phyloP scores from a whole-genome alignment of 306 rosid genomes.

The Acacia melanoxylon region DNA sequence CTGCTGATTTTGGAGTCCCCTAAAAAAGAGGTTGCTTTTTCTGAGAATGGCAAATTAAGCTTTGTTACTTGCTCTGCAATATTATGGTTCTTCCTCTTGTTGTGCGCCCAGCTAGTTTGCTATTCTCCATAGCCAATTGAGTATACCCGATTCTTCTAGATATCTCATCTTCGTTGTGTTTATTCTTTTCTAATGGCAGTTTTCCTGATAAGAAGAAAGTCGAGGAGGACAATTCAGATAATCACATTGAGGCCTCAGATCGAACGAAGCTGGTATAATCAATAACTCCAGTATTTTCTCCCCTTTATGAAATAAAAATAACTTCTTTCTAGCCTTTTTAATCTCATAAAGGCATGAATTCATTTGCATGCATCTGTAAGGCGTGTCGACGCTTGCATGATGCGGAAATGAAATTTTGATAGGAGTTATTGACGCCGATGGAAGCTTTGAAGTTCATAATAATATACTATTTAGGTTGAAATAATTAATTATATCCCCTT shows the following conservation, averaged over 20 bases:
- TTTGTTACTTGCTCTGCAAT: slow-evolving; percentile 23
- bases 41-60: slow-evolving; percentile 34
- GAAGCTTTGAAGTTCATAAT: neutral
- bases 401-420: neutral
- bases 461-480: neutral
- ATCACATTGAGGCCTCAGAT: slow-evolving; percentile 47
- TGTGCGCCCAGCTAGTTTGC: slow-evolving; percentile 29
- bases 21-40: slow-evolving; percentile 15
- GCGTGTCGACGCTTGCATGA: neutral
- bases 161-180: slow-evolving; percentile 23
- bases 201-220: slow-evolving; percentile 66
- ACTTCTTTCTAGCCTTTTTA: slow-evolving; percentile 1
- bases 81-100: slow-evolving; percentile 11
- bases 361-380: slow-evolving; percentile 11
- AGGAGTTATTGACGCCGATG: slow-evolving; percentile 13
- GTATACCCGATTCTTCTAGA: slow-evolving; percentile 8
- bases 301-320: neutral
- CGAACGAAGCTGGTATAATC: slow-evolving; percentile 66
- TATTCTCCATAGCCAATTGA: slow-evolving; percentile 28
- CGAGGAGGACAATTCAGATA: slow-evolving; percentile 48
- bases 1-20: slow-evolving; percentile 22
- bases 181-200: slow-evolving; percentile 49
- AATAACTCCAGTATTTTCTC: neutral
- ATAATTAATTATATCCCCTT: slow-evolving; percentile 23
- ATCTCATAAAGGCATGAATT: neutral